Evolutionary conservation across 2,329 filamentous ascomycete genomes (phyloP), one percentile per base, ranked within the genome.

Genomic region (Claviceps humidiphila): DNA sequence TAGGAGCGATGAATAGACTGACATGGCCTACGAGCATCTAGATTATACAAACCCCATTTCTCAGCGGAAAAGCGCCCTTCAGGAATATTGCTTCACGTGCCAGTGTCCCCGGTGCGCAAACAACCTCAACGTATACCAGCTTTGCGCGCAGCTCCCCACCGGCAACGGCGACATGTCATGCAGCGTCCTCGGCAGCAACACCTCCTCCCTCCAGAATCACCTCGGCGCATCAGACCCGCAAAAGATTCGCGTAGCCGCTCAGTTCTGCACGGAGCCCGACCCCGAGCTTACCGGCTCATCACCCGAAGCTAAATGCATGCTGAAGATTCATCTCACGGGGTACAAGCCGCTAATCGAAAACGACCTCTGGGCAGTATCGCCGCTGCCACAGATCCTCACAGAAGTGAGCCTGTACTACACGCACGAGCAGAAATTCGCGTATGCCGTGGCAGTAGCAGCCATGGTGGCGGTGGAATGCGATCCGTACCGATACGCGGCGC

Each of bases 81-180:
- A 61, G 24, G 65, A 69, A 11, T 82, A 81, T 59, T 71, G 73
- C 57, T 82, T 82, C 56, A 58, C 65, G 7, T 82, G 78, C 58
- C 55, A 53, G 20, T 82, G 78, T 53, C 60, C 55, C 13, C 71
- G 76, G 37, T 82, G 78, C 59, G 60, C 58, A 11, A 63, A 71
- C 14, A 69, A 81, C 57, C 64, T 81, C 22, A 73, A 76, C 53
- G 68, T 77, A 45, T 81, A 81, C 57, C 68, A 79, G 53, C 72
- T 75, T 37, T 75, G 71, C 60, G 64, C 68, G 51, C 49, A 41
- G 2, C 74, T 69, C 13, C 68, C 71, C 2, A 59, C 65, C 52
- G n/a, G 5, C 14, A 44, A 58, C 26, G 20, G 40, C 74, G 77
- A 78, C 59, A 59, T 58, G 1, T 63, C 70, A 1, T 34, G 26